Conservation (phyloP, 2,329 filamentous ascomycete genomes). For the Penicillium sp. region DNA sequence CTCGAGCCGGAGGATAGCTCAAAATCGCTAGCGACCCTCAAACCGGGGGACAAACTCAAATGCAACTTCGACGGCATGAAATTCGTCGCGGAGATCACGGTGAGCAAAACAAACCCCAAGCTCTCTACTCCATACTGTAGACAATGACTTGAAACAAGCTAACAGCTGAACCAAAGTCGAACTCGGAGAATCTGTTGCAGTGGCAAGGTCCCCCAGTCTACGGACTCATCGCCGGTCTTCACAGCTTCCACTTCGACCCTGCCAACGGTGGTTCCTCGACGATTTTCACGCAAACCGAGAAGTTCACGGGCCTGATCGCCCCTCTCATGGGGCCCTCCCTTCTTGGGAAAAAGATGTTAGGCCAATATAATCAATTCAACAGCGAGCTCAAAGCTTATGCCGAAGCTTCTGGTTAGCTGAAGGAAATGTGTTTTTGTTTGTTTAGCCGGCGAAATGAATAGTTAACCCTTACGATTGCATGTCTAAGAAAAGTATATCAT, state of each 20-base stretch:
- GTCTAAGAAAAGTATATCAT: too few relatives aligned
- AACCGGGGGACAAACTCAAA: conserved; percentile 15
- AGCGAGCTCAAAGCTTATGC: conserved; percentile 22
- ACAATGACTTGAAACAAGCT: background rate
- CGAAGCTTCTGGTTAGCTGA: conserved; percentile 9
- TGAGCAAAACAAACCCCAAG: too few relatives aligned
- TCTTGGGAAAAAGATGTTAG: conserved; percentile 21
- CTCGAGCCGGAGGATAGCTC: conserved; percentile 17
- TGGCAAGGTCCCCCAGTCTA: conserved; percentile 28
- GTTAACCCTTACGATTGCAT: too few relatives aligned
- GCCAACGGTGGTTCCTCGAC: conserved; percentile 22
- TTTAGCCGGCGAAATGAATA: too few relatives aligned
- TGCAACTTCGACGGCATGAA: conserved; percentile 19
- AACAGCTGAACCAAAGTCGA: conserved; percentile 15
- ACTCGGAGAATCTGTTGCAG: conserved; percentile 21
- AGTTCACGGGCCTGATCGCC: conserved; percentile 19
- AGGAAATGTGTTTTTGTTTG: too few relatives aligned
- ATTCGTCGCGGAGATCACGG: conserved; percentile 19
- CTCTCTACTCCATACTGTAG: too few relatives aligned
- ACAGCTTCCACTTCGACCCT: conserved; percentile 23
- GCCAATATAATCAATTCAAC: conserved; percentile 21
- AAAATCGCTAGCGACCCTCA: conserved; percentile 17
- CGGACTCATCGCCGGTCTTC: conserved; percentile 21
- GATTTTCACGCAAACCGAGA: conserved; percentile 23
- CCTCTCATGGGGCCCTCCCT: conserved; percentile 22